Evolutionary conservation across 1,284 basidiomycete genomes (phyloP), one percentile per base, ranked within the genome.

Genomic region (Farysia itapuensis): DNA sequence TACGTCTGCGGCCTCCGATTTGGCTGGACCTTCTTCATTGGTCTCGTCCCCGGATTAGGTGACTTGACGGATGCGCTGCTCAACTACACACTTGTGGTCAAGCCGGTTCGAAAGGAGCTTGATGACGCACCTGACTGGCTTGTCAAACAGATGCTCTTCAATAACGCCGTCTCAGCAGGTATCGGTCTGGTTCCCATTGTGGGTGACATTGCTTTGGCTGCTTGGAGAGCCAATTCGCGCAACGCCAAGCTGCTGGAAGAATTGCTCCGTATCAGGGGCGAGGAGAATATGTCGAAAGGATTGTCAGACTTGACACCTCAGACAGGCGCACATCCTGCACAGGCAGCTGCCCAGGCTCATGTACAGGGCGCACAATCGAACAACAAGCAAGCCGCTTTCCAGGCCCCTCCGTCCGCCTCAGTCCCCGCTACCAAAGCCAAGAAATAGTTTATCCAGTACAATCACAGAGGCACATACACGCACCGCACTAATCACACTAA

Each of bases 211-310:
- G 74, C 85, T 4, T 77, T 90, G 24, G 72, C 90, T 80, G 37
- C 79, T 78, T 94, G 81, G 82, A 92, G 90, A 75, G 84, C 90
- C n/a, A 96, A 95, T 78, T 88, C 85, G 32, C 82, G 92, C 57
- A 95, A 95, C 71, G 90, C 89, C 3, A 73, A 64, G 29, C 43
- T 77, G 36, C 43, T 74, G 7, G 72, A 74, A 35, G 63, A 73
- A 23, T 36, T 65, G 41, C 16, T 70, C 5, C 42, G 65, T n/a
- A 39, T 64, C 26, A 45, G 48, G 31, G 67, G 67, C 7, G 61
- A 69, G 30, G 63, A 70, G 43, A 60, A 69, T 45, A 68, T 70
- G 7, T 52, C 66, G 1, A 47, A 54, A 2, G 66, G 66, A 4
- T 28, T 70, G 18, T 46, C 57, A 5, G 53, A 57, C 32, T 36